A percentile compares a stretch with the other conserved stretches of the same genome.
Conservation (phyloP, 139 green algal species). For the Zygnema circumcarinatum region DNA sequence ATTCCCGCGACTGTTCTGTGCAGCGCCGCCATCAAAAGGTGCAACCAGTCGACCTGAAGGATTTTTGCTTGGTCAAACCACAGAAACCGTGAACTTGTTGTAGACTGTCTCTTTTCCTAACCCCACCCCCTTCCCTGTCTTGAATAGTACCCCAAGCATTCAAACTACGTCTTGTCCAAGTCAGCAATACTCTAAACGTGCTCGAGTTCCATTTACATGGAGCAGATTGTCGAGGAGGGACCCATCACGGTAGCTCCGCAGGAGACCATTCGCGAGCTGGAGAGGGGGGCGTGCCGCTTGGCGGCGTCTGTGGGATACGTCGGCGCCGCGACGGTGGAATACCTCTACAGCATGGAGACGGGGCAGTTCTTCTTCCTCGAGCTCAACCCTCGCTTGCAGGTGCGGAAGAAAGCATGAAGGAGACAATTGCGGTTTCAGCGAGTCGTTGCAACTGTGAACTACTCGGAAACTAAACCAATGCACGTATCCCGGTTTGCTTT, state of each 20-base stretch:
- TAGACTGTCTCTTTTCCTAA: background rate
- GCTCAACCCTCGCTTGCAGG: conserved; percentile 95
- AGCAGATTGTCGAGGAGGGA: conserved; percentile 94
- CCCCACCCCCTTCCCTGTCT: background rate
- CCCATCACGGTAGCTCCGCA: conserved; percentile 75
- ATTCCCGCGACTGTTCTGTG: conserved; percentile 90
- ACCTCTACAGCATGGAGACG: conserved; percentile 86
- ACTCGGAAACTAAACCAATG: too few relatives aligned
- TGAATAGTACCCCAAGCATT: too few relatives aligned
- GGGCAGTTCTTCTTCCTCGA: conserved; percentile 95
- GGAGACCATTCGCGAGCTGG: conserved; percentile 63
- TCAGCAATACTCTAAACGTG: too few relatives aligned
- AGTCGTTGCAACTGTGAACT: too few relatives aligned
- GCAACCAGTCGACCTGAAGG: too few relatives aligned
- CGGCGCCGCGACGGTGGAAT: conserved; percentile 95
- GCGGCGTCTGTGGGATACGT: conserved; percentile 77
- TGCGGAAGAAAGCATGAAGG: background rate
- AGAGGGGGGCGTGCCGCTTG: conserved; percentile 83
- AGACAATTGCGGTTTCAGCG: too few relatives aligned
- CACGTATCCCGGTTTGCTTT: too few relatives aligned
- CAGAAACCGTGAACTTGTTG: too few relatives aligned
- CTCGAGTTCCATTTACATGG: too few relatives aligned
- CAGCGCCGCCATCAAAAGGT: conserved; percentile 90
- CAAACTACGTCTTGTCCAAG: too few relatives aligned
- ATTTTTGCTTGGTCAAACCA: too few relatives aligned